These are phyloP conservation scores for Kazachstania sp. DNA, from an alignment of 1,139 yeast genomes.

Conservation along the genomic window DNA sequence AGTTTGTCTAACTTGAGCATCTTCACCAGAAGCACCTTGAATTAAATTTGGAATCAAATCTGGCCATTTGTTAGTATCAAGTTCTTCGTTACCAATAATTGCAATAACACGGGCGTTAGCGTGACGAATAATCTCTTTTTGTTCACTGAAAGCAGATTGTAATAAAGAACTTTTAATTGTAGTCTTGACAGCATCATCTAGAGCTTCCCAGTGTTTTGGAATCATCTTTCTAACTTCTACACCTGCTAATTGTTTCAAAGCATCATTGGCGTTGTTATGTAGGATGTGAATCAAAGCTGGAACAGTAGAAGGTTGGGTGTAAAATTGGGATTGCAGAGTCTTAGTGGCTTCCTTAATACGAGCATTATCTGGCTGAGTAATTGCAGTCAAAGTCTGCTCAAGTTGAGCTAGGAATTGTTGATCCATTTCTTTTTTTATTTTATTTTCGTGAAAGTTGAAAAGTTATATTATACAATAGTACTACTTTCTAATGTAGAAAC, in stretches of 20 bases:
- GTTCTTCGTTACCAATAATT: slow-evolving; percentile 71
- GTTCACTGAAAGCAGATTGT: slow-evolving; percentile 58
- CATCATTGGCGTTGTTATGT: slow-evolving; percentile 40
- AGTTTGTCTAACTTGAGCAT: slow-evolving; percentile 66
- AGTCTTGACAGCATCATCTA: slow-evolving; percentile 47
- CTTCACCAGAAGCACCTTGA: slow-evolving; percentile 55
- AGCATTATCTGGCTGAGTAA: slow-evolving; percentile 67
- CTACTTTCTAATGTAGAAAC: background rate
- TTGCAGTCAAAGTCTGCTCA: slow-evolving; percentile 70
- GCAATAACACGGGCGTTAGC: slow-evolving; percentile 84
- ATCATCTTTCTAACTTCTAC: slow-evolving; percentile 90
- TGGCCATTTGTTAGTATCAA: slow-evolving; percentile 63
- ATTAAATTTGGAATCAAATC: slow-evolving; percentile 67
- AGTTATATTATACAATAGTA: background rate
- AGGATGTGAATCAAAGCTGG: slow-evolving; percentile 79
- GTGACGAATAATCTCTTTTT: slow-evolving; percentile 69
- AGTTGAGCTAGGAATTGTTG: slow-evolving; percentile 58
- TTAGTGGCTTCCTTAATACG: slow-evolving; percentile 78
- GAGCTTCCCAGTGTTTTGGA: slow-evolving; percentile 57
- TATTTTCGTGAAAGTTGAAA: background rate
- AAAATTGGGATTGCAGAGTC: slow-evolving; percentile 65
- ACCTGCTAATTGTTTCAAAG: slow-evolving; percentile 71
- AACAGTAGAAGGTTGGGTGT: slow-evolving; percentile 59
- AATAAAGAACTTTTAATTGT: slow-evolving; percentile 62
- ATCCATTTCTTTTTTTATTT: slow-evolving; percentile 41